A percentile compares a stretch with the other conserved stretches of the same genome.
Conservation (phyloP, 139 green algal genomes). For the Penium margaritaceum region DNA sequence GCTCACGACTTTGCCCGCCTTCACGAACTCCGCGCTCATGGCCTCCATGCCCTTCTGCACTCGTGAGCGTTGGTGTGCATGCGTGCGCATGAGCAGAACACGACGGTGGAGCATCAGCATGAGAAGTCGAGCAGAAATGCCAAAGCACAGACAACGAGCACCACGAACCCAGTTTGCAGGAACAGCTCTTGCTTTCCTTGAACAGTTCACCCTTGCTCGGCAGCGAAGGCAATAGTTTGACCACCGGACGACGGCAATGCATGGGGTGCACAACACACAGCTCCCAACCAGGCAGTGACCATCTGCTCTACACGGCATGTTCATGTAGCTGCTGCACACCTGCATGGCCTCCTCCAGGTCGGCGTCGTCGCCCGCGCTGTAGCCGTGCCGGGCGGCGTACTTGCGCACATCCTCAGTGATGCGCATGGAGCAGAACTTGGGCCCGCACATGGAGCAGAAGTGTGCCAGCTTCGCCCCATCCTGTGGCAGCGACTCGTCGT, state of each 20-base stretch:
- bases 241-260: not conserved
- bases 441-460: conserved; percentile 57
- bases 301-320: not conserved
- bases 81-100: no score
- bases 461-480: conserved; percentile 52
- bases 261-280: no score
- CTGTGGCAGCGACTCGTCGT: conserved; percentile 51
- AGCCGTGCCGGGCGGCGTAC: conserved; percentile 43
- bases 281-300: not conserved
- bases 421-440: conserved; percentile 54
- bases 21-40: conserved; percentile 40
- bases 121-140: not conserved
- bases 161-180: not conserved
- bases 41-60: conserved; percentile 43
- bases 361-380: conserved; percentile 9
- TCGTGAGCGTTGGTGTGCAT: no score
- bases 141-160: not conserved
- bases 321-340: no score
- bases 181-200: not conserved
- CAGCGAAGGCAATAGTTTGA: no score
- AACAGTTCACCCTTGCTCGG: no score
- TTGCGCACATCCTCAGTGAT: conserved; percentile 54
- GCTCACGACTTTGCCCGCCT: conserved; percentile 38
- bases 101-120: not conserved
- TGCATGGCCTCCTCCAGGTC: conserved; percentile 27